phyloP scores from a whole-genome alignment of 1,284 basidiomycete genomes.

The Rhodotorula sp. region DNA sequence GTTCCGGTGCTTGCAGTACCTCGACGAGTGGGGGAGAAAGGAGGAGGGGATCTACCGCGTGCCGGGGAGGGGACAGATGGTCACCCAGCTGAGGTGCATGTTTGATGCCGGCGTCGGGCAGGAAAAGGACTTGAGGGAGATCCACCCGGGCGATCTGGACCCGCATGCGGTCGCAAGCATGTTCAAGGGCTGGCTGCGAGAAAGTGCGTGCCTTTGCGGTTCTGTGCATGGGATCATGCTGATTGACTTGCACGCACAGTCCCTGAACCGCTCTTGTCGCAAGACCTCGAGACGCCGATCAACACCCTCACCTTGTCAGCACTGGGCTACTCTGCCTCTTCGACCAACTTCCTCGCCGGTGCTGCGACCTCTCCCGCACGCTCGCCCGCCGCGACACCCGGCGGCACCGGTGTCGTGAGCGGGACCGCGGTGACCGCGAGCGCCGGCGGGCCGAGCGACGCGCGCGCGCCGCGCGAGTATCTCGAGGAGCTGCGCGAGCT shows the following conservation, averaged over 20 bases:
- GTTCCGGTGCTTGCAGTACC: slow-evolving; percentile 73
- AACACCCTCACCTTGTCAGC: slow-evolving; percentile 34
- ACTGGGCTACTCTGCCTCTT: slow-evolving; percentile 39
- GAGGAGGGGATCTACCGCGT: slow-evolving; percentile 70
- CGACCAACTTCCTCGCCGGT: slow-evolving; percentile 21
- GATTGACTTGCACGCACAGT: slow-evolving; percentile 22
- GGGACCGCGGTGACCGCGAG: not conserved
- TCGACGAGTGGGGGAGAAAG: slow-evolving; percentile 73
- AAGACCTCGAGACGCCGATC: slow-evolving; percentile 26
- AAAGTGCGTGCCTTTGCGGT: slow-evolving; percentile 49
- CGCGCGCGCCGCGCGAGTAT: slow-evolving; percentile 14
- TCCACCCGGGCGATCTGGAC: slow-evolving; percentile 39
- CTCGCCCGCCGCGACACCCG: not conserved
- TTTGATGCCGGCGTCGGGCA: slow-evolving; percentile 32
- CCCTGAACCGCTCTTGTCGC: slow-evolving; percentile 42
- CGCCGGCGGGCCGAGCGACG: not conserved
- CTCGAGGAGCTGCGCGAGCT: slow-evolving; percentile 33
- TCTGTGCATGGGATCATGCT: no score
- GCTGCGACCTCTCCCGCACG: not conserved
- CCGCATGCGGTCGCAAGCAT: slow-evolving; percentile 71
- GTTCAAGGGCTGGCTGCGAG: slow-evolving; percentile 57
- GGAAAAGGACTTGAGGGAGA: slow-evolving; percentile 41
- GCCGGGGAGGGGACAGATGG: slow-evolving; percentile 22
- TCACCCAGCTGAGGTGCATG: slow-evolving; percentile 19
- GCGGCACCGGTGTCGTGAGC: not conserved